Percentiles rank a stretch among this genome's conserved stretches.
Conservation (phyloP, 2,329 filamentous ascomycete species). For the Ceratocystis harringtonii region DNA sequence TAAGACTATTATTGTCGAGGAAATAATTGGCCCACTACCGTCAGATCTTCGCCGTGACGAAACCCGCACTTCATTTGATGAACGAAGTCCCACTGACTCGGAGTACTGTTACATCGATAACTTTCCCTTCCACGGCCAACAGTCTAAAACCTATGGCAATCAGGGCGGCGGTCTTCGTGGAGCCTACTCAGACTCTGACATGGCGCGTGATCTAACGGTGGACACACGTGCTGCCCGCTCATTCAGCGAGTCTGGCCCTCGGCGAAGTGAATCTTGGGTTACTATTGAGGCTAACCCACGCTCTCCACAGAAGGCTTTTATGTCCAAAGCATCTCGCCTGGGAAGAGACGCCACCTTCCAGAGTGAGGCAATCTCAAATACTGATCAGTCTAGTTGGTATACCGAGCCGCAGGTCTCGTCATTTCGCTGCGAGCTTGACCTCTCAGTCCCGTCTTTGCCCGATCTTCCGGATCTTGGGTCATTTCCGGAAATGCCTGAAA, state of each 20-base stretch:
- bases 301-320: constrained; percentile 11
- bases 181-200: constrained; percentile 12
- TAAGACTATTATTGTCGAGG: constrained; percentile 11
- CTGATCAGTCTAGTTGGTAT: constrained; percentile 15
- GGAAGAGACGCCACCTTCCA: constrained; percentile 12
- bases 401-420: constrained; percentile 10
- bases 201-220: constrained; percentile 5
- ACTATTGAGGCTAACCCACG: constrained; percentile 11
- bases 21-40: constrained; percentile 11
- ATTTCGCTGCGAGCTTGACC: not conserved
- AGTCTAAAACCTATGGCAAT: not conserved
- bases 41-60: constrained; percentile 12
- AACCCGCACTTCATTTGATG: constrained; percentile 8
- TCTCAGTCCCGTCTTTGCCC: constrained; percentile 8
- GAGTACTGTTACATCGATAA: constrained; percentile 14
- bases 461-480: constrained; percentile 11
- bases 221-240: not conserved
- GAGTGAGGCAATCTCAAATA: not conserved
- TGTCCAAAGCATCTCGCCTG: not conserved
- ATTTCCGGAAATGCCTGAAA: constrained; percentile 9
- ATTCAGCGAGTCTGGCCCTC: constrained; percentile 6
- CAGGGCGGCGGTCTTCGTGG: not conserved
- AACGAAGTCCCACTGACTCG: constrained; percentile 8
- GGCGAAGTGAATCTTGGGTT: constrained; percentile 15
- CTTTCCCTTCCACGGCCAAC: constrained; percentile 11